These are phyloP conservation scores for Trichosporon sp. DNA, from an alignment of 1,284 basidiomycete species.

Conservation along the genomic window DNA sequence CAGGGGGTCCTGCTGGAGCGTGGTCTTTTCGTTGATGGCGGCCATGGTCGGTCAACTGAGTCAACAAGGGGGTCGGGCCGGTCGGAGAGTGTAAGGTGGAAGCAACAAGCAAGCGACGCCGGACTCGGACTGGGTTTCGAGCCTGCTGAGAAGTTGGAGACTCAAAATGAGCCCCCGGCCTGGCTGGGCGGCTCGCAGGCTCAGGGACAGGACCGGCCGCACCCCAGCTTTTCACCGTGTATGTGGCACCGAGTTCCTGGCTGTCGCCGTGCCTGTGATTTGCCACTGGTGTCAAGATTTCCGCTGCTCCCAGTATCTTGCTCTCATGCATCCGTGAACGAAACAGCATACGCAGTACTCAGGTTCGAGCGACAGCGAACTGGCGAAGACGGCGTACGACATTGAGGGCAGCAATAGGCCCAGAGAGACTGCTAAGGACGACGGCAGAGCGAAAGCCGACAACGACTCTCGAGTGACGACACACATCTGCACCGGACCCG, in stretches of 20 bases:
- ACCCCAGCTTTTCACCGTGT: conserved; percentile 17
- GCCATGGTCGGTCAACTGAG: conserved; percentile 27
- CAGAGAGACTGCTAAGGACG: too few species aligned
- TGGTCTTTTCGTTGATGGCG: conserved; percentile 21
- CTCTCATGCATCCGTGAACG: not conserved
- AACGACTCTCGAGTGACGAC: too few species aligned
- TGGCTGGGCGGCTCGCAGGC: not conserved
- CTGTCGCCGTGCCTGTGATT: not conserved
- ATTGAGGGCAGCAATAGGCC: too few species aligned
- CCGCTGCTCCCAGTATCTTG: not conserved
- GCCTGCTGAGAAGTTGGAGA: conserved; percentile 17
- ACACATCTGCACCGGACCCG: too few species aligned
- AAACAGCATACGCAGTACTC: not conserved
- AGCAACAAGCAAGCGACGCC: not conserved
- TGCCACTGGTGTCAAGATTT: conserved; percentile 16
- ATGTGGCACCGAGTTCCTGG: conserved; percentile 17
- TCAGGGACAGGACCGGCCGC: not conserved
- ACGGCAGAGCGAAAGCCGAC: too few species aligned
- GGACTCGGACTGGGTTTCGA: not conserved
- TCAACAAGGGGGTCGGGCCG: not conserved
- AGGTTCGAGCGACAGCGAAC: not conserved
- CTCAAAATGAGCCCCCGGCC: conserved; percentile 14
- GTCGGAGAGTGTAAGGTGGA: too few species aligned
- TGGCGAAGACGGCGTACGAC: too few species aligned
- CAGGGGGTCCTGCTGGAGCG: not conserved